phyloP scores from a whole-genome alignment of 179 eudicot species.

The Beta macrorhiza region DNA sequence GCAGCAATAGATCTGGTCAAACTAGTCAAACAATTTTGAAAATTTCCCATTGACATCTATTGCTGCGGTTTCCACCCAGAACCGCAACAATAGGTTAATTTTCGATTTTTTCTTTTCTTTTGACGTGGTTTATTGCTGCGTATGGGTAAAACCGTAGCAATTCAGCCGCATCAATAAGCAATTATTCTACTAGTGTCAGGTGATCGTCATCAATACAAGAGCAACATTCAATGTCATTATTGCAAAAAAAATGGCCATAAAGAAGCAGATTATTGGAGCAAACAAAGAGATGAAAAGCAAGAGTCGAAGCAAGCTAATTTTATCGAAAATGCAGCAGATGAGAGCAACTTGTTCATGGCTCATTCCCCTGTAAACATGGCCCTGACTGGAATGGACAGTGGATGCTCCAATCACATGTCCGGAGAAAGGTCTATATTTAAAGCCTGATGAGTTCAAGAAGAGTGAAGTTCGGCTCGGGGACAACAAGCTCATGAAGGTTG shows the following conservation, averaged over 20 bases:
- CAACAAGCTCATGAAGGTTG: constrained; percentile 18
- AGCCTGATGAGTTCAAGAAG: constrained; percentile 14
- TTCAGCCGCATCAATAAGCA: too few relatives aligned
- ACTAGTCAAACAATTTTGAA: too few relatives aligned
- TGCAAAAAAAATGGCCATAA: constrained; percentile 12
- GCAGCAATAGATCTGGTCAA: too few relatives aligned
- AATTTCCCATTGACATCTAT: too few relatives aligned
- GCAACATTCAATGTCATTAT: neutral
- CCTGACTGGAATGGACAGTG: neutral
- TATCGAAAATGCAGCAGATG: neutral
- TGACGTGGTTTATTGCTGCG: too few relatives aligned
- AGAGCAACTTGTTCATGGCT: neutral
- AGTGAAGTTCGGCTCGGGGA: constrained; percentile 23
- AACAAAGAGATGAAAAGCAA: constrained; percentile 2
- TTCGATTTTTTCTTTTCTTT: too few relatives aligned
- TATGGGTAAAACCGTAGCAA: too few relatives aligned
- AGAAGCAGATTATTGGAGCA: neutral
- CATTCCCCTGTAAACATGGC: neutral
- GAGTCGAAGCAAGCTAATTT: neutral
- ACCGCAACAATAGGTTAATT: too few relatives aligned
- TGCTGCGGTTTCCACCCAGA: too few relatives aligned
- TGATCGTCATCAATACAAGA: neutral
- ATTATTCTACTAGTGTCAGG: neutral
- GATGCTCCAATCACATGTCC: constrained; percentile 22
- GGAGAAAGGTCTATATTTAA: neutral